Evolutionary conservation across 306 rosid genomes (phyloP), one percentile per base, ranked within the genome.

Genomic region (Begonia fuchsioides): DNA sequence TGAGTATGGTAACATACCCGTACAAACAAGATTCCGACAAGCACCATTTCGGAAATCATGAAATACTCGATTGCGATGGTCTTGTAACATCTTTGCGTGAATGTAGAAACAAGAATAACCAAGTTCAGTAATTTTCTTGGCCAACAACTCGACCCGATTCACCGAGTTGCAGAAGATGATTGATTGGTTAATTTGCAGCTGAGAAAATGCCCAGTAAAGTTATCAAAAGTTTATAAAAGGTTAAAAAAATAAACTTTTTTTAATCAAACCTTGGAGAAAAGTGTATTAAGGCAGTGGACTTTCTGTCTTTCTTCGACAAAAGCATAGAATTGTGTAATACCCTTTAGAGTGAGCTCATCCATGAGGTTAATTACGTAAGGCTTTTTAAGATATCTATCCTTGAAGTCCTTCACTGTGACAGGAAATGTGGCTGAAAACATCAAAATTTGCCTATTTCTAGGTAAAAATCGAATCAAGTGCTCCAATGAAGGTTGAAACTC

Each of bases 31-130:
- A 76, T 92, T 92, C 68, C 98, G 73, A 59, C 98, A 92, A 39
- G 98, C 98, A 63, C 98, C 98, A 63, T 92, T 92, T 62, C 98
- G 96, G 61, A 92, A 92, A 68, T 92, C 98, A 52, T 92, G 98
- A 68, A 92, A 92, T 15, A 85, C 98, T 68, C 98, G 73, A 62
- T 92, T 92, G 20, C 98, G 98, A 54, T 92, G 98, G 67, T 92
- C 98, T 79, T 92, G 98, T 69, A 92, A 76, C 98, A 90, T 90
- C 81, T 90, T 90, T 43, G 98, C 98, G 51, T 90, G 98, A 46
- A 90, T 90, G 58, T 90, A 90, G 68, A 90, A 90, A 54, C 98
- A 92, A 47, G 98, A 92, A 75, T 92, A 92, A n/a, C 98, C 98
- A 54, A 90, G 81, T 68, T 90, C 98, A 43, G 98, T 92, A 49